A percentile compares a stretch with the other conserved stretches of the same genome.
phyloP scores from a whole-genome alignment of 306 rosid species.

The Vigna angularis region DNA sequence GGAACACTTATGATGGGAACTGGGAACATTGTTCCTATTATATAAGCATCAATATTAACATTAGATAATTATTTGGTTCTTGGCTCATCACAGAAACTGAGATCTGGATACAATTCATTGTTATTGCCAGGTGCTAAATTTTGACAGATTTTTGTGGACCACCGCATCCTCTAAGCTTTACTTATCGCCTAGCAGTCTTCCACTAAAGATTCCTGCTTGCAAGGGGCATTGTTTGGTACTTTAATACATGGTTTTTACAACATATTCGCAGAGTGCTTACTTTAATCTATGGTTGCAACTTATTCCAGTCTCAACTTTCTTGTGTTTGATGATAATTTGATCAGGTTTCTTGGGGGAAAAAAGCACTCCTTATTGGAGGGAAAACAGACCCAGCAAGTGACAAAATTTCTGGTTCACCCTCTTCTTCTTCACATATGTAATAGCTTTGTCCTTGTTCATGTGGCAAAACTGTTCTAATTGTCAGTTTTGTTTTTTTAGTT shows the following conservation, averaged over 20 bases:
- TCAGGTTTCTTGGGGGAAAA: constrained; percentile 91
- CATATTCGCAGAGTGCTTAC: background rate
- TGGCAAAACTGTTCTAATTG: constrained; percentile 31
- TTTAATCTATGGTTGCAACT: background rate
- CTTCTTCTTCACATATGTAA: constrained; percentile 32
- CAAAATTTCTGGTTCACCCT: constrained; percentile 74
- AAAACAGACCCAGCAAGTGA: constrained; percentile 86
- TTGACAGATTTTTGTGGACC: constrained; percentile 86
- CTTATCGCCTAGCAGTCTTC: constrained; percentile 90
- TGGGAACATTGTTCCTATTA: constrained; percentile 16
- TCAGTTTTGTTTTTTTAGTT: constrained; percentile 56
- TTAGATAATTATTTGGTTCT: constrained; percentile 25
- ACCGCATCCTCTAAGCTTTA: constrained; percentile 85
- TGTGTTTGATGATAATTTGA: constrained; percentile 34
- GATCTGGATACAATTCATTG: constrained; percentile 34
- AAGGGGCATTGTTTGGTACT: constrained; percentile 91
- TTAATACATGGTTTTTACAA: constrained; percentile 20
- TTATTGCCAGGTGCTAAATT: constrained; percentile 74
- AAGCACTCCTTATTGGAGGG: constrained; percentile 88
- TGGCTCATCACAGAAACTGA: constrained; percentile 29
- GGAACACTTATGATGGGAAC: constrained; percentile 20
- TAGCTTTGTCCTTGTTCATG: constrained; percentile 29
- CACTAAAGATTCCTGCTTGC: constrained; percentile 94
- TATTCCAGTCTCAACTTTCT: constrained; percentile 11
- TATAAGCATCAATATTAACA: background rate